Evolutionary conservation across 306 rosid genomes (phyloP), one percentile per base, ranked within the genome.

Genomic region (Glycyrrhiza uralensis): DNA sequence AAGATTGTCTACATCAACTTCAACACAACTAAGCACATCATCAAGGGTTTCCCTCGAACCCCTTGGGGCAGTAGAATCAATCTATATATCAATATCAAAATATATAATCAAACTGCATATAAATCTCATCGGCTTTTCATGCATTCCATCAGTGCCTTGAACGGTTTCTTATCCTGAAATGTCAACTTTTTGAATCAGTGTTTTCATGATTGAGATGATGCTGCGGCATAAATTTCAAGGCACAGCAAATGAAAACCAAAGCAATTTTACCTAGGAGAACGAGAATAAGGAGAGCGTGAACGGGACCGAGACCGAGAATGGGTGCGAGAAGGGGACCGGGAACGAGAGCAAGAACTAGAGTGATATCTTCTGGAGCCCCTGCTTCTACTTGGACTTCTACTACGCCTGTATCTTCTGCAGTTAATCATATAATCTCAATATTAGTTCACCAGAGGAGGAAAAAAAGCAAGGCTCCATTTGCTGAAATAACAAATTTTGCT

Each of bases 341-440:
- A 80, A 0, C 73, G 81, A 2, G 93, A 92, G 1, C 68, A 80
- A 15, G 97, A 92, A 5, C 81, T 80, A 23, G 98, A 88, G 81
- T 76, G 57, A 71, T 86, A 58, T 60, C 93, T 87, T 72, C 85
- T 75, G 8, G 89, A 89, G 72, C 95, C 75, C 82, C 89, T 88
- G 83, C 89, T 90, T 84, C 96, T 80, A 76, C 91, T 80, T 32
- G 87, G 96, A 82, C 97, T 94, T 81, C 96, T 89, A 74, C 96
- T 88, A 3, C 74, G 91, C 26, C 84, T 77, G 81, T 85, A 50
- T 73, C 97, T 88, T 81, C 97, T 88, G 87, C 87, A 80, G 30
- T 51, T 56, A 24, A 50, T 72, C 66, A 66, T 12, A 64, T 15
- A 57, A 32, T 66, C 4, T 45, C 71, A 66, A 29, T 6, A 10